Base-by-base conservation (phyloP, 208 protist genomes). In the Trypanosoma brucei region DNA sequence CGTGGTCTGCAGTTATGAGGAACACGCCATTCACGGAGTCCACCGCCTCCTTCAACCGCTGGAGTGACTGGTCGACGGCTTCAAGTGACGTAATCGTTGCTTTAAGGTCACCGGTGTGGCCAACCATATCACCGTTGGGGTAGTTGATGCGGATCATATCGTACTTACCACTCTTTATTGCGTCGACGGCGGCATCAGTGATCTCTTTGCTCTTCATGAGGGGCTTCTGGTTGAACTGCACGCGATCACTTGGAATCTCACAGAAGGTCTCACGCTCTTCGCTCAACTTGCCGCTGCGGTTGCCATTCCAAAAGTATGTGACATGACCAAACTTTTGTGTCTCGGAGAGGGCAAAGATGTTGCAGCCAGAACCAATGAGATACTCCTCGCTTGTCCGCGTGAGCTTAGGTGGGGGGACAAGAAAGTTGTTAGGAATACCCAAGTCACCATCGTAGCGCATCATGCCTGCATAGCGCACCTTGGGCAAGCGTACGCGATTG, bases 281-380 rank as follows among this genome's bases (percentile, higher is more conserved):
- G 72, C 92, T 67, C 53, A 98, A 51, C 75, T 97, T 94, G 57
- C 92, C 96, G 59, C 80, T 92, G 69, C 92, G 83, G 86, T 98
- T 98, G 53, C 96, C 96, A 73, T 98, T 98, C 90, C 90, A 98
- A 76, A 98, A 98, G 89, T 96, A 98, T 3, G 94, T 98, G 40
- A 98, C 95, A 76, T 98, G 94, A 40, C 94, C 94, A 68, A 97
- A 98, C 91, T 98, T 98, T 75, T 98, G 94, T 36, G 96, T 98
- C 80, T 98, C 94, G 31, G 93, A 95, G 77, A 92, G 90, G 62
- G 93, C 96, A 57, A 92, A 98, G 51, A 95, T 88, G 52, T 88
- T 75, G 49, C 97, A 64, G 14, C 85, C 93, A 14, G 72, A 84
- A 66, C 71, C 77, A 65, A 81, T 80, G 35, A 97, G 78, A 72